A percentile compares a stretch with the other conserved stretches of the same genome.
phyloP scores from a whole-genome alignment of 495 filamentous ascomycete species.

The Hyaloscypha bicolor region DNA sequence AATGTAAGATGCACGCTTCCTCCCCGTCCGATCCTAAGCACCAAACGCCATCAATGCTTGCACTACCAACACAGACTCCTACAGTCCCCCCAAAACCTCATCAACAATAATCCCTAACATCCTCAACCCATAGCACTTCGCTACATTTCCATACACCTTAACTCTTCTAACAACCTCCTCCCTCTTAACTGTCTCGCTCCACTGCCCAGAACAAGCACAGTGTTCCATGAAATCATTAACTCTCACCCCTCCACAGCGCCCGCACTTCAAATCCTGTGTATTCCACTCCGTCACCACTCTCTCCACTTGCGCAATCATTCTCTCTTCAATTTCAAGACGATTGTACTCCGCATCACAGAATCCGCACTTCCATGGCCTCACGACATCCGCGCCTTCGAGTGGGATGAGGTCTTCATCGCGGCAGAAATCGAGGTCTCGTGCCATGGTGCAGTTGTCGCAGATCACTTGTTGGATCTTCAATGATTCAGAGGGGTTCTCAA shows the following conservation, averaged over 20 bases:
- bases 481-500: conserved; percentile 80
- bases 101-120: conserved; percentile 77
- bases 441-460: conserved; percentile 84
- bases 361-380: conserved; percentile 72
- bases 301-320: conserved; percentile 76
- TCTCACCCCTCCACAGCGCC: conserved; percentile 63
- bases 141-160: conserved; percentile 71
- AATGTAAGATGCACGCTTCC: not conserved
- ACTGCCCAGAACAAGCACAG: conserved; percentile 86
- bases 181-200: conserved; percentile 70
- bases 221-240: conserved; percentile 97
- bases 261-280: conserved; percentile 88
- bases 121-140: conserved; percentile 73
- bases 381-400: conserved; percentile 37
- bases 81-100: conserved; percentile 47
- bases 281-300: conserved; percentile 76
- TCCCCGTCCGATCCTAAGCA: not conserved
- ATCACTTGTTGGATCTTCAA: conserved; percentile 74
- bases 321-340: conserved; percentile 78
- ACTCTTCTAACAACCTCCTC: conserved; percentile 69
- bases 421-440: conserved; percentile 89
- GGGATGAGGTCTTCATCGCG: conserved; percentile 85
- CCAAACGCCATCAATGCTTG: not conserved
- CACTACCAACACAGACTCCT: not conserved
- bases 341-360: conserved; percentile 79